Conservation (phyloP, 2,329 filamentous ascomycete species). For the Ophiocordyceps camponoti-rufipedis region DNA sequence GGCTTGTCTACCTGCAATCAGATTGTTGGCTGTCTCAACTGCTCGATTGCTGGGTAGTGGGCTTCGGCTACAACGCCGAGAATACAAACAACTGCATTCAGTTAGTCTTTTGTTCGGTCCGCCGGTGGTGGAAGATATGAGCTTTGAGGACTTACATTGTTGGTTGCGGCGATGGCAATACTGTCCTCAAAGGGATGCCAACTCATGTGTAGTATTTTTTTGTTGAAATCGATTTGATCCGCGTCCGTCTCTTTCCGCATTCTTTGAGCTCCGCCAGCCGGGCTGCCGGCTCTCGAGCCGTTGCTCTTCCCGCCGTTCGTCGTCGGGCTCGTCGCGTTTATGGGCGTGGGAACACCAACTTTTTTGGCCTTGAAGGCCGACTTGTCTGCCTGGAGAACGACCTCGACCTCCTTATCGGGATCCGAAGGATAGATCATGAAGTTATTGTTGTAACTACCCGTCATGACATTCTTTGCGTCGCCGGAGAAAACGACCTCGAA, state of each 20-base stretch:
- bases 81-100: slow-evolving; percentile 52
- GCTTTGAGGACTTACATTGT: slow-evolving; percentile 57
- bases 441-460: slow-evolving; percentile 99
- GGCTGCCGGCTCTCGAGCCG: slow-evolving; percentile 73
- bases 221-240: slow-evolving; percentile 99
- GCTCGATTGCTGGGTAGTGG: too few relatives aligned
- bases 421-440: slow-evolving; percentile 99
- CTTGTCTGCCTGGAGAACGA: slow-evolving; percentile 95
- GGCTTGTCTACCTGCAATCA: too few relatives aligned
- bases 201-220: slow-evolving; percentile 99
- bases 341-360: slow-evolving; percentile 91
- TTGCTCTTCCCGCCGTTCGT: slow-evolving; percentile 70
- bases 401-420: slow-evolving; percentile 88
- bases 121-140: not conserved
- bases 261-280: slow-evolving; percentile 59
- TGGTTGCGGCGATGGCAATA: slow-evolving; percentile 97
- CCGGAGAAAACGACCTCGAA: slow-evolving; percentile 98
- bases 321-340: slow-evolving; percentile 65
- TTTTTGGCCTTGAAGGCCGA: slow-evolving; percentile 99
- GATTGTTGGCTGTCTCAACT: too few relatives aligned
- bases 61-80: slow-evolving; percentile 40
- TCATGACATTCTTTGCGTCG: slow-evolving; percentile 98
- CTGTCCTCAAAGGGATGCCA: slow-evolving; percentile 99
- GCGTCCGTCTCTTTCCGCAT: slow-evolving; percentile 99
- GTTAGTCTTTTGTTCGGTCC: not conserved